Conservation (phyloP, 179 eudicot genomes). For the Patellifolia procumbens region DNA sequence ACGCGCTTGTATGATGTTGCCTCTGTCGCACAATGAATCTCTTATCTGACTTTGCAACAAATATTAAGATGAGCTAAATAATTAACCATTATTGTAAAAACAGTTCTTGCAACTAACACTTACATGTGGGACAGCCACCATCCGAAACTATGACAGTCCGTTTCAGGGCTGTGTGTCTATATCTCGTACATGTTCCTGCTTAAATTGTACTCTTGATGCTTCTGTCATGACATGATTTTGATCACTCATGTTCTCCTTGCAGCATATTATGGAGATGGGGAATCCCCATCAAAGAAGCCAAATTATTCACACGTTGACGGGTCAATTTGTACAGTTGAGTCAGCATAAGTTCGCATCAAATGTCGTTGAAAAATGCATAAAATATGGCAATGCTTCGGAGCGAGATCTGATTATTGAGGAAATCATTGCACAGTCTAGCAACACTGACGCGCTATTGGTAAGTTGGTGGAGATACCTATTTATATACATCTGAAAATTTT, state of each 20-base stretch:
- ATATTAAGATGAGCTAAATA: too few species aligned
- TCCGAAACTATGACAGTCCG: too few species aligned
- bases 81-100: too few species aligned
- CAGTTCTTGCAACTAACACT: too few species aligned
- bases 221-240: background rate
- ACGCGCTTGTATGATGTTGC: too few species aligned
- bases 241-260: slow-evolving; percentile 6
- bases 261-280: slow-evolving; percentile 52
- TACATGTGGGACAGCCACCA: too few species aligned
- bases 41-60: too few species aligned
- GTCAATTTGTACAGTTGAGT: slow-evolving; percentile 43
- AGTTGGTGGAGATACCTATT: slow-evolving; percentile 13
- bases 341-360: slow-evolving; percentile 54
- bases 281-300: slow-evolving; percentile 41
- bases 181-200: background rate
- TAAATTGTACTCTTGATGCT: background rate
- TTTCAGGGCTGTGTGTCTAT: background rate
- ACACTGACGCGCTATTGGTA: slow-evolving; percentile 41
- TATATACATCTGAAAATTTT: background rate
- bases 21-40: too few species aligned
- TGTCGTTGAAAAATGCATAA: slow-evolving; percentile 53
- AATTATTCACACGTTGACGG: slow-evolving; percentile 38
- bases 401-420: slow-evolving; percentile 40
- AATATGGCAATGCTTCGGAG: slow-evolving; percentile 33
- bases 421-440: slow-evolving; percentile 33